phyloP scores from a whole-genome alignment of 2,329 filamentous ascomycete genomes.

The Phaeosphaeria sp. region DNA sequence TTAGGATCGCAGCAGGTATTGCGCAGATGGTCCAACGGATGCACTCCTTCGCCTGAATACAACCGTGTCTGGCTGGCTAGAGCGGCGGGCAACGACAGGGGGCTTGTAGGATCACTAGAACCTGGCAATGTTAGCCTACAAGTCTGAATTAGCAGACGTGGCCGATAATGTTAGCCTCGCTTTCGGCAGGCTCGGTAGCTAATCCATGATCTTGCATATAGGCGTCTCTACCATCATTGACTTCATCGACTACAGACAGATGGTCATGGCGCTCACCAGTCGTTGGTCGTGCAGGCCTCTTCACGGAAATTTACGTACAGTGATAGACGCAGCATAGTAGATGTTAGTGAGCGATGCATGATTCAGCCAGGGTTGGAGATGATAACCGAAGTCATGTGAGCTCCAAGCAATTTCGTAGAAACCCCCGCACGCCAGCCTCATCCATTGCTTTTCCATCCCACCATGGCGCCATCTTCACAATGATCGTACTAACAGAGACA shows the following conservation, averaged over 20 bases:
- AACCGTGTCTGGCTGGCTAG: not conserved
- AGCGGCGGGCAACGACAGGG: not conserved
- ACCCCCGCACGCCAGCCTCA: slow-evolving; percentile 16
- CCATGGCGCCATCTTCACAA: slow-evolving; percentile 24
- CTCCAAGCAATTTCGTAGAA: not conserved
- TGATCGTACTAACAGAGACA: slow-evolving; percentile 10
- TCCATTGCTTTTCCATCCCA: slow-evolving; percentile 22
- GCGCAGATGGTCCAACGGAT: not conserved
- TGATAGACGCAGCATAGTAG: not conserved
- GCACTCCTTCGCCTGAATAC: not conserved
- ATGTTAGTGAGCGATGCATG: not conserved
- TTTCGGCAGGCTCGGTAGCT: not conserved
- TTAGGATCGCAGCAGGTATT: not conserved
- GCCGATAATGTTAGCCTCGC: not conserved
- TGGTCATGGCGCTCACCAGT: not conserved
- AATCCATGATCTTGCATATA: not conserved
- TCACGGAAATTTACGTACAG: not conserved
- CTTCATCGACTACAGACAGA: not conserved
- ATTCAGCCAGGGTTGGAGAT: not conserved
- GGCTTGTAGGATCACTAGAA: not conserved
- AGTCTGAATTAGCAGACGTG: not conserved
- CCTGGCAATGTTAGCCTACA: not conserved
- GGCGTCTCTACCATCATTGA: not conserved
- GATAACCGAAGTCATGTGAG: not conserved
- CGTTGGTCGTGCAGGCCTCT: too few relatives aligned